A percentile compares a stretch with the other conserved stretches of the same genome.
These are phyloP conservation scores for Yarrowia osloensis DNA, from an alignment of 805 yeast genomes.

Conservation along the genomic window DNA sequence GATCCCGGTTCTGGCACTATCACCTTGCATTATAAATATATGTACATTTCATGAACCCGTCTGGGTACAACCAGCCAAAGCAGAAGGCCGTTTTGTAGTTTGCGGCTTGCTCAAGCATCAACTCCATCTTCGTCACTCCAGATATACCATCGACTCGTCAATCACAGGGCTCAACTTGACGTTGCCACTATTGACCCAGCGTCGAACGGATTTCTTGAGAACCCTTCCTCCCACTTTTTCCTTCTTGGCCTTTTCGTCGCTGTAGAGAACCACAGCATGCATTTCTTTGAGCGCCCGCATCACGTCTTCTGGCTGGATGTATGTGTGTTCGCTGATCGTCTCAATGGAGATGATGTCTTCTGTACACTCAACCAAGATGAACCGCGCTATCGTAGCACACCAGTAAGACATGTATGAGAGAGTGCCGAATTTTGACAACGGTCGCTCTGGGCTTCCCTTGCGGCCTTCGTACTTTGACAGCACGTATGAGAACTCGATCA, in stretches of 20 bases:
- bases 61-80: background rate
- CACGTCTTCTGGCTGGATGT: constrained; percentile 44
- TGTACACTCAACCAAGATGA: constrained; percentile 30
- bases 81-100: background rate
- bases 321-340: constrained; percentile 40
- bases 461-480: constrained; percentile 63
- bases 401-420: constrained; percentile 74
- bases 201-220: constrained; percentile 1
- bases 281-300: constrained; percentile 40
- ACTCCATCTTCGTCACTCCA: background rate
- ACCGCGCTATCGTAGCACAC: constrained; percentile 54
- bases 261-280: constrained; percentile 37
- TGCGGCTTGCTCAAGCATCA: background rate
- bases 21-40: constrained; percentile 25
- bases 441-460: constrained; percentile 88
- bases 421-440: constrained; percentile 80
- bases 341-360: constrained; percentile 36
- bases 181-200: constrained; percentile 17
- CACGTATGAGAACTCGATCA: constrained; percentile 82
- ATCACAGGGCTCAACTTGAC: constrained; percentile 14
- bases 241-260: constrained; percentile 15
- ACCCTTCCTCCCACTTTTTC: constrained; percentile 3
- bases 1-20: constrained; percentile 11
- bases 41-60: background rate
- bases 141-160: constrained; percentile 3